phyloP scores from a whole-genome alignment of 148 eudicot species.

The Chenopodium quinoa region DNA sequence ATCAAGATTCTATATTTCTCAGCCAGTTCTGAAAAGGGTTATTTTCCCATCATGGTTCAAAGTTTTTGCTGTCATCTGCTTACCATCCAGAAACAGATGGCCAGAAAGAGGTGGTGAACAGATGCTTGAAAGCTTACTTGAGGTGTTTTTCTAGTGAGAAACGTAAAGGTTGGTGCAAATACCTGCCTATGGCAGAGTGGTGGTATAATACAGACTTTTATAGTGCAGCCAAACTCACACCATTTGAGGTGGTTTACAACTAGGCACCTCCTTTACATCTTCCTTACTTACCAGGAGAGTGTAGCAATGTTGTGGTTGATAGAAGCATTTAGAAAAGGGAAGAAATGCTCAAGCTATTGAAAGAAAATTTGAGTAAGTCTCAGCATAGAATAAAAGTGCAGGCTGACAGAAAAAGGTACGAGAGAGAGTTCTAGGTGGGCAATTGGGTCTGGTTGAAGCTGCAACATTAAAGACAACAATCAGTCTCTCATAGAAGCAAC shows the following conservation, averaged over 20 bases:
- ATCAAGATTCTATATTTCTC: no score
- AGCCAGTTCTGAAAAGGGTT: no score
- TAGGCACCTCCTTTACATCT: conserved; percentile 8
- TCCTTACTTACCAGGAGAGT: conserved; percentile 4
- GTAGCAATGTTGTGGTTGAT: background rate
- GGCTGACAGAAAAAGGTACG: conserved; percentile 1
- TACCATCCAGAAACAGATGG: no score
- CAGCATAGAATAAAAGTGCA: background rate
- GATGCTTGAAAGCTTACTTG: background rate
- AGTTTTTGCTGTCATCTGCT: no score
- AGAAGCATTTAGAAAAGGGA: background rate
- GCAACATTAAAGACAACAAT: no score
- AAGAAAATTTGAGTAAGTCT: background rate
- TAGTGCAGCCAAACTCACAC: background rate
- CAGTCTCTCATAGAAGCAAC: no score
- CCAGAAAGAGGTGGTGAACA: no score
- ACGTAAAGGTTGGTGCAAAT: background rate
- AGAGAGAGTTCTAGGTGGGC: background rate
- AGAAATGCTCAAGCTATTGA: background rate
- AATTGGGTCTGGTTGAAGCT: conserved; percentile 15
- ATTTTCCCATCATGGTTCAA: no score
- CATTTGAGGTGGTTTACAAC: conserved; percentile 4
- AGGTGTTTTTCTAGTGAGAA: background rate
- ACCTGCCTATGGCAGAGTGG: background rate
- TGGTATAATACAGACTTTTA: background rate